A percentile compares a stretch with the other conserved stretches of the same genome.
phyloP scores from a whole-genome alignment of 1,284 basidiomycete genomes.

The Coniophora puteana region DNA sequence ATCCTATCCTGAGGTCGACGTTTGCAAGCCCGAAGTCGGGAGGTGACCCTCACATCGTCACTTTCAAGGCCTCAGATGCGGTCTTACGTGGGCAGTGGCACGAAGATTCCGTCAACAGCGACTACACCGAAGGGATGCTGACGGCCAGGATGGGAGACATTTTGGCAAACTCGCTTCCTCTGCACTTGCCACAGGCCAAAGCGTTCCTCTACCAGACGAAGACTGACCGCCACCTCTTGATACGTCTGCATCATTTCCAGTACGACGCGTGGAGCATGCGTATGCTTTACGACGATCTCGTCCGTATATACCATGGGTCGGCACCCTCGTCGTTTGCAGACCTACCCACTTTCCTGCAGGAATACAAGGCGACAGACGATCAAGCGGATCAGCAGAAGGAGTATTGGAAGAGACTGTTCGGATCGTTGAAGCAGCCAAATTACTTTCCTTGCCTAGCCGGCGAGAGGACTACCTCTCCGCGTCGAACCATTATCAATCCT shows the following conservation, averaged over 20 bases:
- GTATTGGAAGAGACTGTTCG: no score
- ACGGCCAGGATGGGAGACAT: conserved; percentile 30
- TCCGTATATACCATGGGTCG: conserved; percentile 30
- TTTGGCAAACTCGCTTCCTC: conserved; percentile 32
- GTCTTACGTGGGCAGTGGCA: conserved; percentile 14
- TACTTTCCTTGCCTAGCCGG: conserved; percentile 29
- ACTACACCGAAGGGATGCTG: no score
- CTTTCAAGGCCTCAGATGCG: conserved; percentile 27
- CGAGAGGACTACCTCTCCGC: not conserved
- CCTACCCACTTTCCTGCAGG: conserved; percentile 29
- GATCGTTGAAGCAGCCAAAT: no score
- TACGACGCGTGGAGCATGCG: conserved; percentile 49
- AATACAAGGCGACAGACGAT: conserved; percentile 19
- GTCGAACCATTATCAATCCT: conserved; percentile 20
- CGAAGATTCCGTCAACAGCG: conserved; percentile 20
- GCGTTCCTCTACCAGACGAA: conserved; percentile 29
- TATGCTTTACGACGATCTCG: conserved; percentile 39
- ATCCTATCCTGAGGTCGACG: conserved; percentile 42
- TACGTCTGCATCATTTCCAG: conserved; percentile 48
- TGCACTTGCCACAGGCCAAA: conserved; percentile 29
- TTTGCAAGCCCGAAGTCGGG: conserved; percentile 30
- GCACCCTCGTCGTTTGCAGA: conserved; percentile 26
- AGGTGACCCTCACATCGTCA: conserved; percentile 33
- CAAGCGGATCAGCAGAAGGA: conserved; percentile 29
- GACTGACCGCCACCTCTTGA: conserved; percentile 30